Evolutionary conservation across 306 rosid species (phyloP).

Genomic region (Sicyos edulis): DNA sequence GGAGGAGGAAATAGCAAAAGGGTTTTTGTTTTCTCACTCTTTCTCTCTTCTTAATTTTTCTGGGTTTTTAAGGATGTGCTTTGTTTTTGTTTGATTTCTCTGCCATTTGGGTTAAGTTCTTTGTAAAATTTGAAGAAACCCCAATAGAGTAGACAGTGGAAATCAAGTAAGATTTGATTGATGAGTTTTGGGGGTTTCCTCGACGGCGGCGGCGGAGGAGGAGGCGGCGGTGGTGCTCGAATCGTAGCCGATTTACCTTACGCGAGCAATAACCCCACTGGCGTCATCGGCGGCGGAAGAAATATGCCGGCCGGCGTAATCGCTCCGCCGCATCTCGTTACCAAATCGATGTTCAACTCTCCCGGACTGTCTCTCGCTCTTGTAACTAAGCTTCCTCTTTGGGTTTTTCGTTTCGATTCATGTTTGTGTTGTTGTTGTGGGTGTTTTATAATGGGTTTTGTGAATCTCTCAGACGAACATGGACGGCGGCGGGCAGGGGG

Average conservation of each 20-base stretch:
- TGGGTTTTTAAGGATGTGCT: background rate
- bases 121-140: background rate
- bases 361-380: slow-evolving; percentile 95
- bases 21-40: background rate
- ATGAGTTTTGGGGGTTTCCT: slow-evolving; percentile 96
- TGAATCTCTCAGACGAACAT: slow-evolving; percentile 48
- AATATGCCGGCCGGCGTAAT: too few species aligned
- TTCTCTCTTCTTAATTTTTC: slow-evolving; percentile 24
- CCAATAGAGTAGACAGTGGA: too few species aligned
- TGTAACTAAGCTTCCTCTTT: too few species aligned
- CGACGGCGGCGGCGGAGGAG: slow-evolving; percentile 48
- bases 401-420: too few species aligned
- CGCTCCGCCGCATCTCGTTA: slow-evolving; percentile 60
- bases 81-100: too few species aligned
- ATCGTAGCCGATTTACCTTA: slow-evolving; percentile 54
- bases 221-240: slow-evolving; percentile 58
- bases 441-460: too few species aligned
- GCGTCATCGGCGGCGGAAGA: slow-evolving; percentile 20
- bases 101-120: too few species aligned
- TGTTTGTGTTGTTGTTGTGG: too few species aligned
- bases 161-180: slow-evolving; percentile 46
- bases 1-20: slow-evolving; percentile 39
- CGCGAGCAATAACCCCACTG: slow-evolving; percentile 15
- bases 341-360: slow-evolving; percentile 96
- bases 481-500: slow-evolving; percentile 82